phyloP scores from a whole-genome alignment of 306 rosid species.

The Acacia acuminata region DNA sequence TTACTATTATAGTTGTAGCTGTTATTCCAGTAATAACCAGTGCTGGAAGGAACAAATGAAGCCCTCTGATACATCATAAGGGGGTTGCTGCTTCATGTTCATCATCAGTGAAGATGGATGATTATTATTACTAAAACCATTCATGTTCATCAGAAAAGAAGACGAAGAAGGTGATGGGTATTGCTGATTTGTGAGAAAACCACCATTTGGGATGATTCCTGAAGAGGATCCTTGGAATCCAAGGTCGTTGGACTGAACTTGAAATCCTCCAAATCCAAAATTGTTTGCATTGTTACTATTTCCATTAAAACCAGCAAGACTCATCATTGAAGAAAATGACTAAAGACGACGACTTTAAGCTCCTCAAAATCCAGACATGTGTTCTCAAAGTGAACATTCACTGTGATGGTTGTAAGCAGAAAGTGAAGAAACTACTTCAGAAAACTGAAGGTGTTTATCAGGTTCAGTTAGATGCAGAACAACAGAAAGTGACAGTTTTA shows the following conservation, averaged over 20 bases:
- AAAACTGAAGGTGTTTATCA: slow-evolving; percentile 94
- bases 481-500: slow-evolving; percentile 79
- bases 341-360: too few relatives aligned
- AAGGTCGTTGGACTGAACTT: slow-evolving; percentile 49
- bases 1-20: slow-evolving; percentile 38
- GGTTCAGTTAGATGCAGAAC: slow-evolving; percentile 74
- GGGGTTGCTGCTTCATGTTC: slow-evolving; percentile 77
- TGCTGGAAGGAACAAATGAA: slow-evolving; percentile 63
- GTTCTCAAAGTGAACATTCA: too few relatives aligned
- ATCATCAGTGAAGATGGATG: slow-evolving; percentile 53
- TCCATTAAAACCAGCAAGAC: slow-evolving; percentile 68
- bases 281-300: slow-evolving; percentile 44
- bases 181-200: slow-evolving; percentile 38
- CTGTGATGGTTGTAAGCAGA: too few relatives aligned
- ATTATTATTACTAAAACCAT: slow-evolving; percentile 50
- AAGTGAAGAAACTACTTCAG: too few relatives aligned
- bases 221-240: slow-evolving; percentile 41
- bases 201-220: slow-evolving; percentile 44
- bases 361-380: too few relatives aligned
- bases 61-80: slow-evolving; percentile 90
- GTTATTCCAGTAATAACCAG: slow-evolving; percentile 69
- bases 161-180: slow-evolving; percentile 16
- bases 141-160: slow-evolving; percentile 58
- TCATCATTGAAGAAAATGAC: slow-evolving; percentile 76
- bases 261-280: slow-evolving; percentile 48